Percentiles rank a stretch among this genome's conserved stretches.
phyloP scores from a whole-genome alignment of 495 filamentous ascomycete genomes.

The Oleoguttula mirabilis region DNA sequence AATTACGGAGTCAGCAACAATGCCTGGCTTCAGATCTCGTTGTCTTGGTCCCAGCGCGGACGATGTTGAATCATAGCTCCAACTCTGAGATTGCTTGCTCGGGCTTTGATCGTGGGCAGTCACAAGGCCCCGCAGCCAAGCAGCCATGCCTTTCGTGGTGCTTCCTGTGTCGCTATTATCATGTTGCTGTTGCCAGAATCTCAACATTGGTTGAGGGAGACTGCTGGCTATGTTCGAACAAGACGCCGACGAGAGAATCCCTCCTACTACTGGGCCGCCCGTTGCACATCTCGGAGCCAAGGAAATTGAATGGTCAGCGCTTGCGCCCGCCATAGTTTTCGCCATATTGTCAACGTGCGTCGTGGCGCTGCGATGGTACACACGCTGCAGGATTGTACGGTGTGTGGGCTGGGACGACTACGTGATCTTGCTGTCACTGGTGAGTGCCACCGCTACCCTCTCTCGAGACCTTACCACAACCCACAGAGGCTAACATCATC shows the following conservation, averaged over 20 bases:
- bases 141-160: no score
- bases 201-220: no score
- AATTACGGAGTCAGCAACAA: background rate
- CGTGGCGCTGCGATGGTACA: constrained; percentile 22
- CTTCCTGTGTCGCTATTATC: no score
- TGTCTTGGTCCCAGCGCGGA: background rate
- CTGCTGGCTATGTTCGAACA: no score
- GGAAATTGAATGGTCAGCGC: constrained; percentile 20
- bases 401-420: constrained; percentile 23
- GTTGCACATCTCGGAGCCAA: constrained; percentile 6
- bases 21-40: background rate
- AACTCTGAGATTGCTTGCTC: background rate
- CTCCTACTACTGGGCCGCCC: no score
- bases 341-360: constrained; percentile 11
- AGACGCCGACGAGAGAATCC: no score
- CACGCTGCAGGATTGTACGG: constrained; percentile 15
- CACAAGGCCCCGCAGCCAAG: no score
- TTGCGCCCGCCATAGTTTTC: constrained; percentile 16
- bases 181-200: no score
- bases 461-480: no score
- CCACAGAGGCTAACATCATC: background rate
- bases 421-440: constrained; percentile 23
- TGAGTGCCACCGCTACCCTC: no score
- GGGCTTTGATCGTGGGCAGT: no score
- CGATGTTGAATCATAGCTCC: background rate